Percentiles rank a stretch among this genome's conserved stretches.
Evolutionary conservation across 768 basidiomycete genomes (phyloP).

Genomic region (Boletus subcaerulescens): DNA sequence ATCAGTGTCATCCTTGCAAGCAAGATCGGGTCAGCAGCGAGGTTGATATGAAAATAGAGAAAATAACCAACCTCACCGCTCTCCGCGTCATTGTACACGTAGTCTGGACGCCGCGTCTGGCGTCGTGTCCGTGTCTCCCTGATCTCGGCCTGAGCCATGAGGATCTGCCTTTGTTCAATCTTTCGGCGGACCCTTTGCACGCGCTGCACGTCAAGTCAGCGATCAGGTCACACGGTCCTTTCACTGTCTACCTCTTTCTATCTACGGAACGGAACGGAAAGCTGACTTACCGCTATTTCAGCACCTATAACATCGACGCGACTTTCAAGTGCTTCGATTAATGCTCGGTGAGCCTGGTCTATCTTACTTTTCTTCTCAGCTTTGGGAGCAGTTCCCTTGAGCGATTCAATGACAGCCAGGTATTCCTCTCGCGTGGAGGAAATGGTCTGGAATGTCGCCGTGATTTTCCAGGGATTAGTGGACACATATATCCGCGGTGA

Average conservation of each 20-base stretch:
- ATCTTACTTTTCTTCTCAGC: conserved; percentile 52
- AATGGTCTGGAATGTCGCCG: conserved; percentile 69
- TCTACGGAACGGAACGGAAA: conserved; percentile 7
- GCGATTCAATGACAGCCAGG: conserved; percentile 53
- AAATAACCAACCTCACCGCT: conserved; percentile 50
- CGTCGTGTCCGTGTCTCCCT: conserved; percentile 78
- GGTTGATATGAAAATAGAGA: conserved; percentile 17
- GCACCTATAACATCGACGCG: conserved; percentile 65
- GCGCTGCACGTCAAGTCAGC: conserved; percentile 47
- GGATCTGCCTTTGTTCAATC: conserved; percentile 61
- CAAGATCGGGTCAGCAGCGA: conserved; percentile 19
- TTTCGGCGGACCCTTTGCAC: conserved; percentile 67
- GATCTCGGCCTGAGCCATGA: conserved; percentile 73
- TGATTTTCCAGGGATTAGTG: conserved; percentile 88
- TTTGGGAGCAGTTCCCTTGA: conserved; percentile 52
- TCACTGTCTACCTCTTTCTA: conserved; percentile 10
- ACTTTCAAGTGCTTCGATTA: conserved; percentile 61
- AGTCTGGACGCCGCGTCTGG: conserved; percentile 71
- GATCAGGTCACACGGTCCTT: conserved; percentile 15
- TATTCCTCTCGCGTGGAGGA: conserved; percentile 77
- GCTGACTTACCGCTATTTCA: conserved; percentile 63
- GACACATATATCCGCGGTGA: conserved; percentile 82
- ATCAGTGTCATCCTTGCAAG: conserved; percentile 53
- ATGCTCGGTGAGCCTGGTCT: conserved; percentile 57
- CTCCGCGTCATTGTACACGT: conserved; percentile 70